Evolutionary conservation across 805 yeast genomes (phyloP).

Genomic region (Zygosaccharomyces rouxii): DNA sequence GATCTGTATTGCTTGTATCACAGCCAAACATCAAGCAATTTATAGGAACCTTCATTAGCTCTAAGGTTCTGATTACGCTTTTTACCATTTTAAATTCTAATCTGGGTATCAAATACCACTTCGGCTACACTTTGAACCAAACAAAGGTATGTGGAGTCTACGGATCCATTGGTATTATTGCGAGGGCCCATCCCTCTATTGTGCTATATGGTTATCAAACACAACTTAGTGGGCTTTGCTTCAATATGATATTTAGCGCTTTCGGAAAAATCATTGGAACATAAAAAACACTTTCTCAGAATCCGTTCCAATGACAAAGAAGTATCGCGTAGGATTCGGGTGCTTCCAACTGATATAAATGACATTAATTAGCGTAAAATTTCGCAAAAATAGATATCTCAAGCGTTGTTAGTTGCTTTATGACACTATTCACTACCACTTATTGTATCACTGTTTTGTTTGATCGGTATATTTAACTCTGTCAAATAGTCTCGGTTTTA

Average conservation of each 20-base stretch:
- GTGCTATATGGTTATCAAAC: slow-evolving; percentile 42
- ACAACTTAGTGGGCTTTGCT: slow-evolving; percentile 36
- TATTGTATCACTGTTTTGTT: slow-evolving; percentile 79
- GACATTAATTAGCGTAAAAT: slow-evolving; percentile 31
- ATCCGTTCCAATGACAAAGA: slow-evolving; percentile 36
- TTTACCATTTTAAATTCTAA: slow-evolving; percentile 26
- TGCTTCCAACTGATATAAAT: slow-evolving; percentile 36
- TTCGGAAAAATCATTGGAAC: slow-evolving; percentile 24
- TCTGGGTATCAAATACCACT: slow-evolving; percentile 33
- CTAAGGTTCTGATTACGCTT: slow-evolving; percentile 18
- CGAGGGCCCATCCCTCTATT: slow-evolving; percentile 36
- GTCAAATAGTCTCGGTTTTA: slow-evolving; percentile 77
- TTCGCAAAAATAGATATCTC: slow-evolving; percentile 32
- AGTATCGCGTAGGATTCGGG: slow-evolving; percentile 39
- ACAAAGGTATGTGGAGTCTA: slow-evolving; percentile 38
- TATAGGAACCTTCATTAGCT: slow-evolving; percentile 29
- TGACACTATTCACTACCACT: slow-evolving; percentile 31
- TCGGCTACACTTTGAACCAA: slow-evolving; percentile 38
- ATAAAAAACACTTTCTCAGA: slow-evolving; percentile 32
- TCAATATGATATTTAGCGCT: slow-evolving; percentile 32
- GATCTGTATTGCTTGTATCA: slow-evolving; percentile 24
- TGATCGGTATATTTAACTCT: slow-evolving; percentile 78
- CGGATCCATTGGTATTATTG: slow-evolving; percentile 35
- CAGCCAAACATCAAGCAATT: slow-evolving; percentile 30
- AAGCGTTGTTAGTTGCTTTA: slow-evolving; percentile 26